Percentiles rank a stretch among this genome's conserved stretches.
phyloP scores from a whole-genome alignment of 1,284 basidiomycete species.

The Ustilago loliicola region DNA sequence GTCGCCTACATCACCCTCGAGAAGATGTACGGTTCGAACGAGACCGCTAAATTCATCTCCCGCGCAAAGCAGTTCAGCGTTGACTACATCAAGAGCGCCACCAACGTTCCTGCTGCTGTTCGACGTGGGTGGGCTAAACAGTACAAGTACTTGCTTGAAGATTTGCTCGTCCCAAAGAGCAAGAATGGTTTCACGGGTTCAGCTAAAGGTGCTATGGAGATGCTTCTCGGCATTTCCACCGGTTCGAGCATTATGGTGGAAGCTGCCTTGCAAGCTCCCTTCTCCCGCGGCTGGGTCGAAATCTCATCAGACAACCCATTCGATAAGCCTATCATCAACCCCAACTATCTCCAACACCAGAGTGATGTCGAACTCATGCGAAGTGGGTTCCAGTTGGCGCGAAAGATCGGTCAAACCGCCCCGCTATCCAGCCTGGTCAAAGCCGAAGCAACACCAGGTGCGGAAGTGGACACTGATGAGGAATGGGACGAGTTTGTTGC shows the following conservation, averaged over 20 bases:
- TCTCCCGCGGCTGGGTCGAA: conserved; percentile 63
- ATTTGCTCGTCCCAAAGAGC: conserved; percentile 30
- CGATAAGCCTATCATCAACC: conserved; percentile 57
- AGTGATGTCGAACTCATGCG: conserved; percentile 59
- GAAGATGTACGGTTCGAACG: conserved; percentile 51
- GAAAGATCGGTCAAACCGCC: conserved; percentile 45
- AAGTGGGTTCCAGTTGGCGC: conserved; percentile 55
- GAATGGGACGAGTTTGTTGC: conserved; percentile 57
- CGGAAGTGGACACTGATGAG: conserved; percentile 33
- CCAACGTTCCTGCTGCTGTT: conserved; percentile 44
- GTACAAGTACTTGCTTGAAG: conserved; percentile 49
- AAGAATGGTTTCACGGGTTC: conserved; percentile 37
- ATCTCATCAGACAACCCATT: conserved; percentile 55
- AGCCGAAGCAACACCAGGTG: conserved; percentile 42
- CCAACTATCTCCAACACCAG: conserved; percentile 57
- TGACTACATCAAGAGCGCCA: conserved; percentile 48
- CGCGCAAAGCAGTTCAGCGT: conserved; percentile 35
- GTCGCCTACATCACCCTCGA: conserved; percentile 60
- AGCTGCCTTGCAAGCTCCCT: conserved; percentile 61
- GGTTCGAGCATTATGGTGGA: conserved; percentile 50
- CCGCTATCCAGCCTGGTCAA: conserved; percentile 38
- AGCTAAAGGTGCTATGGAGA: conserved; percentile 56
- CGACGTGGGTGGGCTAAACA: conserved; percentile 51
- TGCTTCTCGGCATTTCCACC: conserved; percentile 57
- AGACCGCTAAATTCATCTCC: conserved; percentile 38